Evolutionary conservation across 2,329 filamentous ascomycete species (phyloP), one percentile per base, ranked within the genome.

Genomic region (Colletotrichum agaves): DNA sequence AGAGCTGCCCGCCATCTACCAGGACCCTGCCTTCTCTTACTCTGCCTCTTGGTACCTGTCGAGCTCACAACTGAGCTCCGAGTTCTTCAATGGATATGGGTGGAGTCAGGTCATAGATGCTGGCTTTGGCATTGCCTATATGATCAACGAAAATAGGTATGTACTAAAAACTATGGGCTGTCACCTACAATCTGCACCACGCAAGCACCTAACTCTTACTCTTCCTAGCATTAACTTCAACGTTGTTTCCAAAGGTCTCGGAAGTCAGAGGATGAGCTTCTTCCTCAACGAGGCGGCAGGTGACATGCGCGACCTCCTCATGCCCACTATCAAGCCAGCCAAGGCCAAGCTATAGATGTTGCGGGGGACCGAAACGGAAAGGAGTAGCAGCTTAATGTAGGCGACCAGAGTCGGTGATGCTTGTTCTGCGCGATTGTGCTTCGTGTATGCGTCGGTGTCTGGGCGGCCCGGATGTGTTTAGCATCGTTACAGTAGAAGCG

Each of bases 11-110:
- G 86, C 88, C 19, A 87, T 99, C 69, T 99, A 92, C 84, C 87
- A 91, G 77, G 96, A 99, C 78, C 93, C 94, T 0, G 91, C 94
- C 3, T 98, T 87, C 78, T 77, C 81, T 4, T 99, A 98, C 84
- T 94, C 91, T 67, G 84, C 87, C 75, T 93, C 91, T 13, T 99
- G 96, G 96, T 97, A 90, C 81, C 85, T 99, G 67, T 95, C 91
- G 31, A 93, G 90, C 31, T 93, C 90, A 69, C 97, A 99, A 83
- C 84, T 99, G 78, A 96, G 92, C 81, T 94, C 91, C 37, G 97
- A 99, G 84, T 98, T 93, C 85, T 99, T 98, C 82, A 99, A 99
- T 78, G 96, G 97, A 23, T 99, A 99, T 80, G 96, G 96, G 50
- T 99, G 96, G 96, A 96, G 92, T 77, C 95, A 99, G 84, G 96